Base-by-base conservation (phyloP, 1,139 yeast genomes). In the Hanseniaspora uvarum region DNA sequence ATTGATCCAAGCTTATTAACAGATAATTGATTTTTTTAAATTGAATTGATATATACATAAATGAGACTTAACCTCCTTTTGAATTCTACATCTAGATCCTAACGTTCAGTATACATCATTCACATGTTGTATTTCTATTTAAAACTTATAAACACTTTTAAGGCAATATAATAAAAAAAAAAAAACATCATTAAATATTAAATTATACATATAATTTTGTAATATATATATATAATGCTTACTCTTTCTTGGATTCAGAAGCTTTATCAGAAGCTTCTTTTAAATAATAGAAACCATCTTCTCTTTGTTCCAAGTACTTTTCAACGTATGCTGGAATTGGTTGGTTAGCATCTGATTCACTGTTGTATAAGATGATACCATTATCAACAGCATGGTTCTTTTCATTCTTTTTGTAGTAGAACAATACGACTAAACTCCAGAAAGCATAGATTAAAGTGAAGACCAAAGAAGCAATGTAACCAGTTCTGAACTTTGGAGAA, bases 381-480 rank as follows among this genome's bases (percentile, higher is more conserved):
- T 79, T 79, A 26, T 72, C 76, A 41, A 70, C 62, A 8, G 84
- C 83, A 57, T 73, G 68, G 53, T 65, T 68, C 59, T 75, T 73
- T 62, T 82, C 87, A 54, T 79, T 77, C 41, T 72, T 71, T 67
- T 80, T 81, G 68, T 80, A 81, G 59, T 79, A 73, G 62, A 69
- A 76, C 57, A 80, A 70, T 5, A 78, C 83, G 12, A 78, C 72
- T 54, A 78, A 68, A 0, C 83, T 75, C 82, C 83, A 77, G 3
- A 75, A 53, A 33, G 72, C 70, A 60, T 80, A 73, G n/a, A 75
- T 67, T 41, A 72, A 71, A 2, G 80, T 81, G 58, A 75, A 68
- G 38, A 74, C 60, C 14, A 83, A 77, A 36, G 83, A 75, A 55
- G 74, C 78, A 1, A 72, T 64, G 62, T 71, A 80, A 53, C 84